These are phyloP conservation scores for Periconia sp. DNA, from an alignment of 2,329 filamentous ascomycete genomes.

Conservation along the genomic window DNA sequence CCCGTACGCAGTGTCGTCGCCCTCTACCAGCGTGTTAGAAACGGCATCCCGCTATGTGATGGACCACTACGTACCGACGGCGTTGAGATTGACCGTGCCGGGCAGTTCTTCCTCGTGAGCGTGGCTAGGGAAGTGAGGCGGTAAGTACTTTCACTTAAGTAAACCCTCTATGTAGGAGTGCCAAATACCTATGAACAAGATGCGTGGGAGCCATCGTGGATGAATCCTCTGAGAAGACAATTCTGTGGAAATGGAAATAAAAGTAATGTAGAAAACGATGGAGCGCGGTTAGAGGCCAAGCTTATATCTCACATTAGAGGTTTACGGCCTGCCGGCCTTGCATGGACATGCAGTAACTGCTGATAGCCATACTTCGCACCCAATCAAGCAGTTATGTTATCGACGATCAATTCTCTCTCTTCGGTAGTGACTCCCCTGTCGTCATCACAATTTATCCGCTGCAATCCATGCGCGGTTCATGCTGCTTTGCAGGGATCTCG, in stretches of 20 bases:
- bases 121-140: conserved; percentile 43
- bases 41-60: background rate
- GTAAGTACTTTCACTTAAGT: background rate
- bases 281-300: too few species aligned
- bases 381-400: too few species aligned
- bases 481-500: too few species aligned
- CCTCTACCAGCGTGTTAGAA: conserved; percentile 42
- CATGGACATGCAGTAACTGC: too few species aligned
- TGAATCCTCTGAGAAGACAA: too few species aligned
- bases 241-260: background rate
- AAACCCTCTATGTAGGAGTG: background rate
- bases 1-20: conserved; percentile 61
- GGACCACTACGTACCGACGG: conserved; percentile 21
- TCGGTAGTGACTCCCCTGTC: too few species aligned
- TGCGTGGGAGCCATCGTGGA: conserved; percentile 9
- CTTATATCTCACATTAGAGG: too few species aligned
- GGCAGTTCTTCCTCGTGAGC: conserved; percentile 59
- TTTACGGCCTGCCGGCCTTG: too few species aligned
- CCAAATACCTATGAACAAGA: conserved; percentile 14
- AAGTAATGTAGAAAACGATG: background rate
- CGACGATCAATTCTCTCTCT: too few species aligned
- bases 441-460: too few species aligned
- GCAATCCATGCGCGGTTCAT: too few species aligned
- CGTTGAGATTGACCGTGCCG: conserved; percentile 58
- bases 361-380: too few species aligned